phyloP scores from a whole-genome alignment of 345 rosid species.

The Hypericum perforatum region DNA sequence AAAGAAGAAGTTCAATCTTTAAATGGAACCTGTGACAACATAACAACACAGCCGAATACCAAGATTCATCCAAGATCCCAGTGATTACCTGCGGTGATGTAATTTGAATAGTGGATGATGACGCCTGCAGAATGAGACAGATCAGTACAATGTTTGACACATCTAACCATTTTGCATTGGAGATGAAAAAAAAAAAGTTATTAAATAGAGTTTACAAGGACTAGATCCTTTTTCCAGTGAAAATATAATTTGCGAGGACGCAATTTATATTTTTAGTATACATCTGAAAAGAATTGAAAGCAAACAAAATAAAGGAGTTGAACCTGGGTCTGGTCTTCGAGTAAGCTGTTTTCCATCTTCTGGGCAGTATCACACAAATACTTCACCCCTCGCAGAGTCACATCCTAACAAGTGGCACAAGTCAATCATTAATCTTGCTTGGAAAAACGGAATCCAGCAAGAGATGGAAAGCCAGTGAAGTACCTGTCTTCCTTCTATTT shows the following conservation, averaged over 20 bases:
- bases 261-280: background rate
- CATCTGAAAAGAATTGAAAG: background rate
- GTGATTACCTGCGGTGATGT: conserved; percentile 17
- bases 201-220: background rate
- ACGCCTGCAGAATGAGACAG: conserved; percentile 12
- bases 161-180: too few species aligned
- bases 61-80: too few species aligned
- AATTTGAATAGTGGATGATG: conserved; percentile 14
- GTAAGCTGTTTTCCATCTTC: conserved; percentile 23
- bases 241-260: background rate
- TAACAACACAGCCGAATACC: too few species aligned
- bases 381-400: conserved; percentile 35
- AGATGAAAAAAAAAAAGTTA: background rate
- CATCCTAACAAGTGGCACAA: conserved; percentile 16
- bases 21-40: too few species aligned
- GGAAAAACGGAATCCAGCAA: background rate
- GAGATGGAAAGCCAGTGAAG: conserved; percentile 4
- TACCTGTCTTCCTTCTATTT: conserved; percentile 72
- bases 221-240: background rate
- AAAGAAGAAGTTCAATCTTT: too few species aligned
- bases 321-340: conserved; percentile 34
- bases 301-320: background rate
- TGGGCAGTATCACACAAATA: conserved; percentile 30
- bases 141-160: background rate
- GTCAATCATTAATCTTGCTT: conserved; percentile 1